These are phyloP conservation scores for Phoenix roebelenii DNA, from an alignment of 176 grass and related monocot genomes.

Conservation along the genomic window DNA sequence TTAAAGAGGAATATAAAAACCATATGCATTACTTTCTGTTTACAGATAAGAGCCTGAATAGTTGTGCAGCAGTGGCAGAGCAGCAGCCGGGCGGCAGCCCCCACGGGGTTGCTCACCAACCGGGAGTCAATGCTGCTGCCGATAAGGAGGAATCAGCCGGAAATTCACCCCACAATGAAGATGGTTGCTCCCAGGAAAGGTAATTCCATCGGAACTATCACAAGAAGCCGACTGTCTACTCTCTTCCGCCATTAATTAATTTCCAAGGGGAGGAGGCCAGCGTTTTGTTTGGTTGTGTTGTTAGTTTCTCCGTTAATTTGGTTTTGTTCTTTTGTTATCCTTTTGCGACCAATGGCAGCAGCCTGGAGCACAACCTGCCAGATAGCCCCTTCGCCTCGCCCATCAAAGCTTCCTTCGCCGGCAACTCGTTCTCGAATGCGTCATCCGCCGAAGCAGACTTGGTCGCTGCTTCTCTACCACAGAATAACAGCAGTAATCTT, in stretches of 20 bases:
- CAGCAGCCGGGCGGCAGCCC: constrained; percentile 13
- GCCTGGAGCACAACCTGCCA: constrained; percentile 67
- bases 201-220: constrained; percentile 8
- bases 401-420: constrained; percentile 36
- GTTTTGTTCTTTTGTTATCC: constrained; percentile 23
- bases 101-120: constrained; percentile 17
- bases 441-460: constrained; percentile 5
- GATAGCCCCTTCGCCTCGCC: constrained; percentile 71
- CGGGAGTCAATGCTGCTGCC: constrained; percentile 32
- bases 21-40: constrained; percentile 11
- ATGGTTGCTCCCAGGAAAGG: constrained; percentile 56
- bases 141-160: constrained; percentile 37
- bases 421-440: not conserved
- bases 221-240: too few relatives aligned
- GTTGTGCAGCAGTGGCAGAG: constrained; percentile 9
- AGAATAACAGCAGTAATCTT: constrained; percentile 17
- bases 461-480: not conserved
- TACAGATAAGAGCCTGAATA: constrained; percentile 39
- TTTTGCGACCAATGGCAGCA: constrained; percentile 31
- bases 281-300: too few relatives aligned
- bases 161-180: constrained; percentile 25
- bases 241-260: too few relatives aligned
- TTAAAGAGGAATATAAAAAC: too few relatives aligned
- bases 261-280: too few relatives aligned
- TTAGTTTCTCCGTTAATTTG: not conserved